Base-by-base conservation (phyloP, 495 filamentous ascomycete species). In the Symbiotaphrina buchneri region DNA sequence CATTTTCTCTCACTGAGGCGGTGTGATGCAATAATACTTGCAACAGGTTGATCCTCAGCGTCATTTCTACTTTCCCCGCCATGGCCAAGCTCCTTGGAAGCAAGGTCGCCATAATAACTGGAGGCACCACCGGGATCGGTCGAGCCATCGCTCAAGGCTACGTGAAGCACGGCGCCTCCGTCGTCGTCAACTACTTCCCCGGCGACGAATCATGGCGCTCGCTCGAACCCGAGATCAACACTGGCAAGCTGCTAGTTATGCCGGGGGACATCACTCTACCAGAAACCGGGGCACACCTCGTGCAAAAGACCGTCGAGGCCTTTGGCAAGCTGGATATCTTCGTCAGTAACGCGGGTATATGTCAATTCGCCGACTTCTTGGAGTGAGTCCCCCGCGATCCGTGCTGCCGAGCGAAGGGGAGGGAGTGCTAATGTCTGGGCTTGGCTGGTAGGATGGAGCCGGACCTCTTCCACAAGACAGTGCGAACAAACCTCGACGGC, bases 321-420 rank as follows among this genome's bases (percentile, higher is more conserved):
- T 91, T 73, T 41, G 53, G 55, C 0, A 55, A 65, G 1, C 45
- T 91, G 1, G 78, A 91, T 46, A 59, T 90, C 2, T 84, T 83
- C 48, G 74, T 93, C 2, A 74, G 68, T 49, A 93, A 93, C 53
- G 83, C 83, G 0, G 82, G 83, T 1, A 62, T 91, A 19, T 91
- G 78, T 55, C 55, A 74, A 36, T 90, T 90, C 47, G 70, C 70
- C 16, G 73, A 82, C 21, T 82, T 93, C 45, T 55, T 93, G 7
- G 64, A 71, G 59, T 67, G 37, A 35, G 58, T 54, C 2, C 16
- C 5, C 2, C 19, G 8, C 29, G 18, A 27, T 36, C 6, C 30
- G 16, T 36, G 4, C 28, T 8, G 11, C 5, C 6, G 8, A 8
- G 21, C 16, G 17, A 24, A 11, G 10, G 13, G 10, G 13, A 43